Base-by-base conservation (phyloP, 1,284 basidiomycete species). In the Malassezia japonica region DNA sequence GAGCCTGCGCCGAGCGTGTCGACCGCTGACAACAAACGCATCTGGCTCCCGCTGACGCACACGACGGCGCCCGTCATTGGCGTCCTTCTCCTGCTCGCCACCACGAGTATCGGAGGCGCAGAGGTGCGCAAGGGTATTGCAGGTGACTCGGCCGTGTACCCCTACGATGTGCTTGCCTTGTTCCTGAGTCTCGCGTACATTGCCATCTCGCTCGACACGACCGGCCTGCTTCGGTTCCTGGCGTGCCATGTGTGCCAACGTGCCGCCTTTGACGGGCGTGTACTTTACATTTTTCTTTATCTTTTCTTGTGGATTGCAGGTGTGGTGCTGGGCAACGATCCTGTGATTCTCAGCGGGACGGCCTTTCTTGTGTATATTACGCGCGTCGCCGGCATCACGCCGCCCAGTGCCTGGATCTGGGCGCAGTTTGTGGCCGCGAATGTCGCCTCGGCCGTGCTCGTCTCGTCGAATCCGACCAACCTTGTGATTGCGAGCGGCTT, bases 161-260 rank as follows among this genome's bases (percentile, higher is more conserved):
- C 92, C 0, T 87, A 91, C 65, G 88, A 94, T 72, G 89, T 96
- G 55, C 81, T 96, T 73, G 86, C 87, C 24, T 77, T 96, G 4
- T 95, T 96, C 75, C 82, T 89, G 59, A 86, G 85, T 1, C 78
- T 96, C 47, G 90, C 90, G 0, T 98, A 96, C 75, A 85, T 96
- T 76, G 83, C 91, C 3, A 85, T 95, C 43, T 88, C 88, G 0
- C 79, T 96, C 32, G 91, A 98, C 67, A 80, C 84, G 7, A 90
- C 88, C 0, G 91, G 92, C 1, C 77, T 92, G 10, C 78, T 96
- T 4, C 82, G 85, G 38, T 86, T 84, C 40, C 81, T 90, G 1
- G 90, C 91, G 0, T 88, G 87, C 73, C 84, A 81, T 78, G 87
- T 94, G 55, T 84, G 56, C 40, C 39, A 39, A 13, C 23, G 33